These are phyloP conservation scores for Capsicum baccatum DNA, from an alignment of 257 asterid genomes.

Conservation along the genomic window DNA sequence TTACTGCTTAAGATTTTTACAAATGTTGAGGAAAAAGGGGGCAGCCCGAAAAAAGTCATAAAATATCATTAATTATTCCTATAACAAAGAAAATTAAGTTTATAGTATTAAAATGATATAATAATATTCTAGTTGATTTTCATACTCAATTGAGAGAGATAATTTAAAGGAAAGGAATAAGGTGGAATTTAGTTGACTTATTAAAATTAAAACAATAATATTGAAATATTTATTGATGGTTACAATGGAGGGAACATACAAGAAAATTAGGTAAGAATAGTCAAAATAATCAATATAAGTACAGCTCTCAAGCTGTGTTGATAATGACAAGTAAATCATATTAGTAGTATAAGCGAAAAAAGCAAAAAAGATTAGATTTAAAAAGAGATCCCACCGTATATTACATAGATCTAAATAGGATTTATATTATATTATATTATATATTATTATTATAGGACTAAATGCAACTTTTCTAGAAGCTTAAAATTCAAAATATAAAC, in stretches of 20 bases:
- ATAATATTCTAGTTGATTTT: neutral
- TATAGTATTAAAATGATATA: neutral
- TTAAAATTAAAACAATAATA: neutral
- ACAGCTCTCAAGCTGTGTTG: neutral
- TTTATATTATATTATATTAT: neutral
- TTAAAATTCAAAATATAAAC: neutral
- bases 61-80: neutral
- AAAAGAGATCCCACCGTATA: conserved; percentile 6
- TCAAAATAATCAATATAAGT: conserved; percentile 14
- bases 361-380: neutral
- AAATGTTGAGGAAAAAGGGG: neutral
- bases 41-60: neutral
- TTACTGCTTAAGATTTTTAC: neutral
- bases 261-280: neutral
- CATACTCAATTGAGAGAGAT: neutral
- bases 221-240: neutral
- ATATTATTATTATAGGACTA: neutral
- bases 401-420: neutral
- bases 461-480: neutral
- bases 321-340: conserved; percentile 12
- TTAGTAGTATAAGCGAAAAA: neutral
- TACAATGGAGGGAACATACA: neutral
- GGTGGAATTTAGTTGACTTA: neutral
- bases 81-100: neutral
- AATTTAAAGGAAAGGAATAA: neutral